Percentiles rank a stretch among this genome's conserved stretches.
Evolutionary conservation across 257 asterid genomes (phyloP).

Genomic region (Orobanche coerulescens): DNA sequence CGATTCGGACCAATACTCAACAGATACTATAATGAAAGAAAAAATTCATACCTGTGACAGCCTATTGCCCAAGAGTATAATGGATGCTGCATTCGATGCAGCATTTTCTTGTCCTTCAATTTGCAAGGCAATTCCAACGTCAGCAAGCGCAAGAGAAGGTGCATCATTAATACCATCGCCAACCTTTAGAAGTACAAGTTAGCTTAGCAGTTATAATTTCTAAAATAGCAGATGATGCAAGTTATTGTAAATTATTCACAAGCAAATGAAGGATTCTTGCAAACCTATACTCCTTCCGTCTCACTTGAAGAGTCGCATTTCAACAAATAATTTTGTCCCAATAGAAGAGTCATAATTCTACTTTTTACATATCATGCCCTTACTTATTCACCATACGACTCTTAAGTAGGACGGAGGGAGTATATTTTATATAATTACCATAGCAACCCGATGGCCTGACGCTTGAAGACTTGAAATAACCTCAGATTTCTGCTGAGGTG

Average conservation of each 20-base stretch:
- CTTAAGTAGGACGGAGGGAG: no score
- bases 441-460: constrained; percentile 79
- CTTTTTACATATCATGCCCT: no score
- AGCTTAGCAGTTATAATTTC: not conserved
- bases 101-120: constrained; percentile 94
- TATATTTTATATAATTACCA: constrained; percentile 44
- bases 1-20: no score
- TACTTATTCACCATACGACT: no score
- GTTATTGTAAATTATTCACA: not conserved
- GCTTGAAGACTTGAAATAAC: constrained; percentile 69
- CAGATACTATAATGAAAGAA: not conserved
- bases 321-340: no score
- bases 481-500: constrained; percentile 79
- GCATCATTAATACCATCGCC: constrained; percentile 99
- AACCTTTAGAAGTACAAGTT: constrained; percentile 49
- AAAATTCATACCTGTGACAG: constrained; percentile 65
- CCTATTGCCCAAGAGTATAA: constrained; percentile 80
- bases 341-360: no score
- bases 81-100: constrained; percentile 95
- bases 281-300: no score
- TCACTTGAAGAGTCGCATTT: no score
- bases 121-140: constrained; percentile 94
- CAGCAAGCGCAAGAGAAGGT: constrained; percentile 96
- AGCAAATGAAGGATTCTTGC: not conserved
- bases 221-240: not conserved